phyloP scores from a whole-genome alignment of 805 yeast species.

The Zygosaccharomyces siamensis region DNA sequence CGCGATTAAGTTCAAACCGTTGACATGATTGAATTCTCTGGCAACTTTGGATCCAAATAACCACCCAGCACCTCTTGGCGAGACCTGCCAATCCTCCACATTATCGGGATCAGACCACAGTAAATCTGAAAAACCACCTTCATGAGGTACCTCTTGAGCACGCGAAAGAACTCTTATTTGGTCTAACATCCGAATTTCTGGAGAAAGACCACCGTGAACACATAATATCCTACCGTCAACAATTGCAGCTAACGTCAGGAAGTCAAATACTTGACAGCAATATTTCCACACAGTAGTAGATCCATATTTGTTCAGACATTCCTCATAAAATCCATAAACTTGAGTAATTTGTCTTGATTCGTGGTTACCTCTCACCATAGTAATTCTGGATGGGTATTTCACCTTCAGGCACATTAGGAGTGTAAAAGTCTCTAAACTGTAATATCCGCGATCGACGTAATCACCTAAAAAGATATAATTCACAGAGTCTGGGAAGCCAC shows the following conservation, averaged over 20 bases:
- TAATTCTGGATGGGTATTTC: slow-evolving; percentile 75
- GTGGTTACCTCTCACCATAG: slow-evolving; percentile 95
- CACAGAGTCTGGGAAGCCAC: slow-evolving; percentile 83
- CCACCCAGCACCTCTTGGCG: slow-evolving; percentile 99
- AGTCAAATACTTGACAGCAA: slow-evolving; percentile 94
- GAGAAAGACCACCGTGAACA: slow-evolving; percentile 96
- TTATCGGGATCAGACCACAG: slow-evolving; percentile 99
- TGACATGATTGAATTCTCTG: slow-evolving; percentile 92
- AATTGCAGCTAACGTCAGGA: slow-evolving; percentile 88
- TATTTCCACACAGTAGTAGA: slow-evolving; percentile 94
- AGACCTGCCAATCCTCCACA: slow-evolving; percentile 96
- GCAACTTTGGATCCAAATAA: slow-evolving; percentile 91
- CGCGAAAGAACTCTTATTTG: slow-evolving; percentile 90
- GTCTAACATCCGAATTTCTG: slow-evolving; percentile 95
- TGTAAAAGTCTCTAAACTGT: slow-evolving; percentile 90
- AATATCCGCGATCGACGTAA: slow-evolving; percentile 97
- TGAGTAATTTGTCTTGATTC: slow-evolving; percentile 98
- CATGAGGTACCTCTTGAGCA: slow-evolving; percentile 98
- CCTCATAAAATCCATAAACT: slow-evolving; percentile 96
- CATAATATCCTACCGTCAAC: slow-evolving; percentile 92
- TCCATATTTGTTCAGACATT: slow-evolving; percentile 88
- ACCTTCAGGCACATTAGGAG: slow-evolving; percentile 90
- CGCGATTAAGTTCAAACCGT: slow-evolving; percentile 81
- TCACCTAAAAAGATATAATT: slow-evolving; percentile 90
- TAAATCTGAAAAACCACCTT: slow-evolving; percentile 96